These are phyloP conservation scores for Thermomyces lanuginosus DNA, from an alignment of 2,329 filamentous ascomycete genomes.

Conservation along the genomic window DNA sequence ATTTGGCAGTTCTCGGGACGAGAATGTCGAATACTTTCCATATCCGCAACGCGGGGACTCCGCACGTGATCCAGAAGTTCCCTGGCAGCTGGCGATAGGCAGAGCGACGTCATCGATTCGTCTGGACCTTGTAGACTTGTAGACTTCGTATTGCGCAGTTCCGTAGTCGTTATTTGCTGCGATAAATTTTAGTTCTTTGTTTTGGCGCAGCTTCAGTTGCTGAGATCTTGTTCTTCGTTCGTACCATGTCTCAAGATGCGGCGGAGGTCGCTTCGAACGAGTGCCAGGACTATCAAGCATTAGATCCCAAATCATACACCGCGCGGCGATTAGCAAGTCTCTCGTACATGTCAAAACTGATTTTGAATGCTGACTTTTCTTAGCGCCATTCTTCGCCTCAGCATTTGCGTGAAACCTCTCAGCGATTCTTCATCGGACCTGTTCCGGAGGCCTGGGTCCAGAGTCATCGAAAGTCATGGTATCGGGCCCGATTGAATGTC, in stretches of 20 bases:
- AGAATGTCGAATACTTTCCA: too few species aligned
- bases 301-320: conserved; percentile 38
- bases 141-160: too few species aligned
- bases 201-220: too few species aligned
- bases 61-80: too few species aligned
- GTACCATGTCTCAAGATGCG: not conserved
- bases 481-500: conserved; percentile 30
- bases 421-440: conserved; percentile 48
- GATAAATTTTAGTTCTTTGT: too few species aligned
- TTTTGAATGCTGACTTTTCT: conserved; percentile 3
- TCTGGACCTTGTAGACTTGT: too few species aligned
- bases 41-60: too few species aligned
- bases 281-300: conserved; percentile 14
- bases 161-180: too few species aligned
- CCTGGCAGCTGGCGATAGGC: too few species aligned
- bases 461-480: conserved; percentile 47
- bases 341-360: not conserved
- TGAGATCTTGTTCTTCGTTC: too few species aligned
- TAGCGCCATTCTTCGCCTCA: conserved; percentile 45
- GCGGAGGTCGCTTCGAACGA: conserved; percentile 5
- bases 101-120: too few species aligned
- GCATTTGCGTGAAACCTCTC: conserved; percentile 45
- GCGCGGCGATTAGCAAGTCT: conserved; percentile 35
- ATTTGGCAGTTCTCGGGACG: too few species aligned
- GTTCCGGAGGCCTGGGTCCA: conserved; percentile 50